These are phyloP conservation scores for Stevia rebaudiana DNA, from an alignment of 140 eudicot species.

Conservation along the genomic window DNA sequence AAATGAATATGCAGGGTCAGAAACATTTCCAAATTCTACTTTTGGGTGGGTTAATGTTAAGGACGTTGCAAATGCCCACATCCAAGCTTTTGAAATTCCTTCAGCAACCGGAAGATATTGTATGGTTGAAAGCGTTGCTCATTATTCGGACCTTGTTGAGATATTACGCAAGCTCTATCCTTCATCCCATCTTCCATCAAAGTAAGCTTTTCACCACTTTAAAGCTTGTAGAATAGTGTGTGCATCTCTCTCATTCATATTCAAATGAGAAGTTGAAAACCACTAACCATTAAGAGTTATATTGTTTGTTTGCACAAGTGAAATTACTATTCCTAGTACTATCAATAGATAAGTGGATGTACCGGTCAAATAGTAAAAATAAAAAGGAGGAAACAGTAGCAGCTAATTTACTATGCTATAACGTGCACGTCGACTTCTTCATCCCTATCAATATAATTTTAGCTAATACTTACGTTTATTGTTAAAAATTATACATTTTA, in stretches of 20 bases:
- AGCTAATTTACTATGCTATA: no score
- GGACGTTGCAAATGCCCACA: conserved; percentile 53
- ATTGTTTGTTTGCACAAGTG: not conserved
- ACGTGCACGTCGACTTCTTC: no score
- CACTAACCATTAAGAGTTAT: not conserved
- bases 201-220: conserved; percentile 18
- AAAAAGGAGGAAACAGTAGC: no score
- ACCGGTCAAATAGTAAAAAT: no score
- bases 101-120: conserved; percentile 49
- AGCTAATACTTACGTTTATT: no score
- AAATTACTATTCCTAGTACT: no score
- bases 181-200: conserved; percentile 24
- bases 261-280: no score
- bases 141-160: conserved; percentile 28
- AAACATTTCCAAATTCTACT: conserved; percentile 34
- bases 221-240: not conserved
- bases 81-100: conserved; percentile 50
- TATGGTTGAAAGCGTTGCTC: conserved; percentile 48
- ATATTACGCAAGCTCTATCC: conserved; percentile 42
- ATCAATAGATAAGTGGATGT: no score
- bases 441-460: no score
- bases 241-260: no score
- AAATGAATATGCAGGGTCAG: conserved; percentile 26
- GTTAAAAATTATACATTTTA: no score
- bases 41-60: conserved; percentile 53